Conservation (phyloP, 75 land plant genomes). For the Selaginella tamariscina region DNA sequence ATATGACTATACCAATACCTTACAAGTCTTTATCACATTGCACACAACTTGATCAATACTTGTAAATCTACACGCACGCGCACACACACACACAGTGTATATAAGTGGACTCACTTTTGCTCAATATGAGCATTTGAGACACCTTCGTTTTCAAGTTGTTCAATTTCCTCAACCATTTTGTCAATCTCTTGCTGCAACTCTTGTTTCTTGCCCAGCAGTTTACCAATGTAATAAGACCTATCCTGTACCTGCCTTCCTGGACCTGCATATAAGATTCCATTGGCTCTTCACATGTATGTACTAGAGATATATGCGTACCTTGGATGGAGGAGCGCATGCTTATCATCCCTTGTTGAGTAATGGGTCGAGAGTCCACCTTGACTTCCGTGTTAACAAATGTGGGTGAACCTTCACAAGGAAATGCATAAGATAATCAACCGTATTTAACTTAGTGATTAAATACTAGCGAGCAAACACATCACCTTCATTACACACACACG, state of each 20-base stretch:
- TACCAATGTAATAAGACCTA: conserved; percentile 19
- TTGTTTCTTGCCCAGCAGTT: conserved; percentile 18
- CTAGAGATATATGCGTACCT: conserved; percentile 13
- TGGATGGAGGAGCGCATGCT: conserved; percentile 15
- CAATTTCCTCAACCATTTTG: conserved; percentile 19
- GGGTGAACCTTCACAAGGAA: not conserved
- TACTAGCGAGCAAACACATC: no score
- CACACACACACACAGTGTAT: not conserved
- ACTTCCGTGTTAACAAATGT: conserved; percentile 6
- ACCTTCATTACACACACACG: no score
- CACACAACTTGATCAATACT: not conserved
- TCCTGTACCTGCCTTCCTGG: conserved; percentile 23
- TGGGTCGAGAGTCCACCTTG: conserved; percentile 23
- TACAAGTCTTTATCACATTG: not conserved
- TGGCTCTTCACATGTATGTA: no score
- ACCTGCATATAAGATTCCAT: no score
- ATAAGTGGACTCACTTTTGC: conserved; percentile 18
- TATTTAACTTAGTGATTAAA: no score
- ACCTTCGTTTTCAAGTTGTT: conserved; percentile 14
- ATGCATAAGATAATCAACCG: not conserved
- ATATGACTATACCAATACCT: not conserved
- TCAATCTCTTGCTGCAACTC: conserved; percentile 26
- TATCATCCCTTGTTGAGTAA: conserved; percentile 27
- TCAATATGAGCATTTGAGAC: conserved; percentile 14
- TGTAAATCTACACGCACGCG: no score